Evolutionary conservation across 1,284 basidiomycete species (phyloP), one percentile per base, ranked within the genome.

Genomic region (Moniliophthora roreri): DNA sequence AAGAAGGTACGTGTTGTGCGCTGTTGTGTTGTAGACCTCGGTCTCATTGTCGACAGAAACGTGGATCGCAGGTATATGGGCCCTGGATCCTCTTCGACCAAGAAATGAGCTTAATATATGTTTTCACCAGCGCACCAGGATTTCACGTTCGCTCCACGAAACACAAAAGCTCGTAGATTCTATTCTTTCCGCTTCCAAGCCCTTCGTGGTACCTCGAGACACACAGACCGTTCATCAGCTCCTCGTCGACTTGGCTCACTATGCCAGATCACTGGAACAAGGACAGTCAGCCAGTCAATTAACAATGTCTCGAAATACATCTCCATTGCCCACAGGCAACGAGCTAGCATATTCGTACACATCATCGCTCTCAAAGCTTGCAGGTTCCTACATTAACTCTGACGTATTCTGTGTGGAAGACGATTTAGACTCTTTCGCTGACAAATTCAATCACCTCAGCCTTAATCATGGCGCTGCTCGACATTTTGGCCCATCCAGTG

Each of bases 151-250:
- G 38, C 38, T 34, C 28, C 37, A 45, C 26, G 20, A 42, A 3
- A 18, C 51, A 9, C 50, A 51, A 13, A 36, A 36, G 4, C 9
- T 55, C 10, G 38, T 55, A 15, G 40, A 36, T 11, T 46, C 49
- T 6, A 55, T 55, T 10, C 42, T 55, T 11, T 35, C 45, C 8
- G 35, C 37, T 4, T 38, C 23, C 23, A 50, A 55, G 1, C 40
- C 55, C 5, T 57, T 48, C 28, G 37, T 35, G 2, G 36, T 45
- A 10, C 55, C 55, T 15, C 20, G 40, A 8, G 75, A 59, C 40
- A 20, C 55, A 20, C 35, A 42, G 2, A 35, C 42, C 20, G 36
- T 54, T 24, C 50, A 52, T 26, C 42, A 48, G 35, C 20, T 51
- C 10, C 38, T 59, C 9, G 18, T 57, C 20, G 53, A 59, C 13